These are phyloP conservation scores for Pseudogymnoascus pannorum DNA, from an alignment of 2,329 filamentous ascomycete genomes.

Conservation along the genomic window DNA sequence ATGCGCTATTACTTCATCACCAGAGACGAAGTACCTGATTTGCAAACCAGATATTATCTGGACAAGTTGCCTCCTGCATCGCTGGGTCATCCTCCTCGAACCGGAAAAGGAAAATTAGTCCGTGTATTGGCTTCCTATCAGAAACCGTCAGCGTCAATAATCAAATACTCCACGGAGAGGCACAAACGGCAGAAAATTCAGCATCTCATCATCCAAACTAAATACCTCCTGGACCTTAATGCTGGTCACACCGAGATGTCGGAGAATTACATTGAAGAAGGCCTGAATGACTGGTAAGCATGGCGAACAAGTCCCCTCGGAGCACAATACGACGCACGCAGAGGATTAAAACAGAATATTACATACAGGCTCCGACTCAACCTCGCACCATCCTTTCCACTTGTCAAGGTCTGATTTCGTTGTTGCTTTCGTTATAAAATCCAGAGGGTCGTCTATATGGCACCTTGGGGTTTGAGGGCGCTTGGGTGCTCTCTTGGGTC, in stretches of 20 bases:
- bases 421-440: conserved; percentile 37
- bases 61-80: conserved; percentile 48
- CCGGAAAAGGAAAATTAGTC: conserved; percentile 82
- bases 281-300: conserved; percentile 41
- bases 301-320: neutral
- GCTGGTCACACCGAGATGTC: conserved; percentile 66
- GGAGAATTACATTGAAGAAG: conserved; percentile 79
- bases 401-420: conserved; percentile 45
- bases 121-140: conserved; percentile 64
- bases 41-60: conserved; percentile 77
- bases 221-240: conserved; percentile 73
- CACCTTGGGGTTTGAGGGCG: neutral
- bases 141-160: conserved; percentile 4
- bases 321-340: neutral
- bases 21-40: conserved; percentile 57
- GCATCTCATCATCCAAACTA: conserved; percentile 57
- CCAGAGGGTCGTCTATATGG: conserved; percentile 13
- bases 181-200: conserved; percentile 55
- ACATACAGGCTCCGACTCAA: conserved; percentile 81
- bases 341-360: neutral
- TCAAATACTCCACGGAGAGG: neutral
- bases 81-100: conserved; percentile 50
- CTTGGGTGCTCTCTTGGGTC: neutral
- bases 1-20: neutral
- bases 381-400: conserved; percentile 71